These are phyloP conservation scores for Agaricus sinodeliciosus DNA, from an alignment of 768 basidiomycete species.

Conservation along the genomic window DNA sequence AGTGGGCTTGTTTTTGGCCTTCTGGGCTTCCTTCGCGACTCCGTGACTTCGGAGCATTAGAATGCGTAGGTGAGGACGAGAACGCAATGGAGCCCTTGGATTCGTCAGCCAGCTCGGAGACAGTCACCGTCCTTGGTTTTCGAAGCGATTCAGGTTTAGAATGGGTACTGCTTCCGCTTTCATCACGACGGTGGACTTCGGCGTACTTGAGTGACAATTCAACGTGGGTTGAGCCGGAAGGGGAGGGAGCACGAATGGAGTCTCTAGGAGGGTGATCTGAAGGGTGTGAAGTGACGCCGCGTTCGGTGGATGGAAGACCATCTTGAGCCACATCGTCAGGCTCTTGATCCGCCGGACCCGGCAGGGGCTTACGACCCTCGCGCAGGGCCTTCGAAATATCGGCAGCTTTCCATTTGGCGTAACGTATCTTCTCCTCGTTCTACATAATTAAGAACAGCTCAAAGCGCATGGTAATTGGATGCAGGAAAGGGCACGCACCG, in stretches of 20 bases:
- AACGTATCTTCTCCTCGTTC: constrained; percentile 85
- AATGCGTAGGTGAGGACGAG: constrained; percentile 13
- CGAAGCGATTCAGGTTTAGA: constrained; percentile 17
- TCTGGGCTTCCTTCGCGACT: constrained; percentile 24
- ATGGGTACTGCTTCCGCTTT: constrained; percentile 23
- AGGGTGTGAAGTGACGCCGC: background rate
- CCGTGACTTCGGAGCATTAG: constrained; percentile 6
- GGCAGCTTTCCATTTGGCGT: constrained; percentile 96
- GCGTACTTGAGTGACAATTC: constrained; percentile 13
- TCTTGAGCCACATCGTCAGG: constrained; percentile 21
- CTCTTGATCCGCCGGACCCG: constrained; percentile 64
- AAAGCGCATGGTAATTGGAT: background rate
- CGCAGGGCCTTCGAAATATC: constrained; percentile 92
- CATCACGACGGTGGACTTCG: constrained; percentile 14
- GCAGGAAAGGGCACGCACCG: constrained; percentile 32
- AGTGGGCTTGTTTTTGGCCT: constrained; percentile 39
- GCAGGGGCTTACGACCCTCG: constrained; percentile 80
- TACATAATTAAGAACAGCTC: constrained; percentile 20
- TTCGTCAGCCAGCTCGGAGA: constrained; percentile 33
- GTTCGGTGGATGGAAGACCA: background rate
- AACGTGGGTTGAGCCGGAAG: background rate
- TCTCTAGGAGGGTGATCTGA: background rate
- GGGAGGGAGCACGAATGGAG: background rate
- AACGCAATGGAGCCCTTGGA: too few relatives aligned
- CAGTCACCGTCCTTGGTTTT: constrained; percentile 23